Evolutionary conservation across 1,139 yeast genomes (phyloP), one percentile per base, ranked within the genome.

Genomic region (Yamadazyma atlantica): DNA sequence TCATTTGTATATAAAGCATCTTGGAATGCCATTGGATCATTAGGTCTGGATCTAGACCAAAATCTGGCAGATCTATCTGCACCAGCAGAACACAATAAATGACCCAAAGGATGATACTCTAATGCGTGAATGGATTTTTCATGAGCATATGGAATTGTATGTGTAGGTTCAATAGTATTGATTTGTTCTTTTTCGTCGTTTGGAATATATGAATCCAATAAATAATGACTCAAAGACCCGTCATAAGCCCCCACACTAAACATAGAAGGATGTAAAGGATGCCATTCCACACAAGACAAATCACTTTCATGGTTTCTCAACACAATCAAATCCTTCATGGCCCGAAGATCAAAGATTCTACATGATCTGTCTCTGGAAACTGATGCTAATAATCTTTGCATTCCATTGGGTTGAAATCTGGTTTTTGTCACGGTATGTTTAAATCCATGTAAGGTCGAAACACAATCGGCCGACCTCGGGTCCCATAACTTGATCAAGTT

Each of bases 401-500:
- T 69, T 13, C 87, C 85, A 24, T 75, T 78, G 8, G 85, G 78
- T 55, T 92, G 97, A 58, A 92, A 92, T 53, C 80, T 68, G 1
- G 95, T 82, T 48, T 84, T 82, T 26, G 90, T 79, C 16, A 94
- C 89, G 0, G 97, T 92, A 60, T 92, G 96, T 55, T 94, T 92
- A 62, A 88, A 90, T 8, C 95, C 96, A 55, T 89, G 89, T 26
- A 92, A 61, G 0, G 97, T 89, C 2, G 89, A 72, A 4, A 92
- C 69, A 50, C 92, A 82, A 36, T 74, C 72, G 0, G 84, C 80
- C 7, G 74, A 70, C 41, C 98, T 73, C 4, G 99, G 99, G 58
- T 92, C 99, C 98, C 98, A 92, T 26, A 92, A 69, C 60, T 90
- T 90, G 35, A 92, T 80, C 50, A 89, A 68, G 59, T 94, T 94